Conservation (phyloP, 176 grass and related monocot genomes). For the Avena sativa region DNA sequence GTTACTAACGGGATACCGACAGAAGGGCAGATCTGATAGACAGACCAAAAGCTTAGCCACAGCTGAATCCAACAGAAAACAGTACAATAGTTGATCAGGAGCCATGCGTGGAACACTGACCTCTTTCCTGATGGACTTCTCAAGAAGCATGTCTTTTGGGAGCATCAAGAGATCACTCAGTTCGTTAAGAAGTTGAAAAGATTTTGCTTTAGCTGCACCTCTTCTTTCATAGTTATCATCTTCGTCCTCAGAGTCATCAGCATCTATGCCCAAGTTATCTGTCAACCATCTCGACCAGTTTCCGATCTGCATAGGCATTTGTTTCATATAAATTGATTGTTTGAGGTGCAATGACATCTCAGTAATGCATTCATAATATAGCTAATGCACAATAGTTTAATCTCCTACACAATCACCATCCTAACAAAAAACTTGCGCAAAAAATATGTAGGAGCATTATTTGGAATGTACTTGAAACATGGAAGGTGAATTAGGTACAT, state of each 20-base stretch:
- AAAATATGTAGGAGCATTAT: conserved; percentile 25
- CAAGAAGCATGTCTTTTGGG: conserved; percentile 96
- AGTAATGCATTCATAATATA: conserved; percentile 34
- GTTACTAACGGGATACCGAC: conserved; percentile 77
- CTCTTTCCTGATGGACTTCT: conserved; percentile 81
- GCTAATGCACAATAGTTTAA: conserved; percentile 27
- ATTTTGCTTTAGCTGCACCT: conserved; percentile 39
- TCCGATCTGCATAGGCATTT: conserved; percentile 72
- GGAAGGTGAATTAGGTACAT: conserved; percentile 46
- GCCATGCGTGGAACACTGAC: conserved; percentile 46
- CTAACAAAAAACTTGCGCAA: background rate
- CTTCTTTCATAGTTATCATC: conserved; percentile 43
- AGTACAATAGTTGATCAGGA: background rate
- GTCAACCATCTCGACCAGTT: conserved; percentile 97
- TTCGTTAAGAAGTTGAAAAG: conserved; percentile 82
- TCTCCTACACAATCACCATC: conserved; percentile 12
- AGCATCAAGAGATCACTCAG: conserved; percentile 97
- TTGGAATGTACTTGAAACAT: conserved; percentile 29
- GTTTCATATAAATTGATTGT: conserved; percentile 41
- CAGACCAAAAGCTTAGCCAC: conserved; percentile 44
- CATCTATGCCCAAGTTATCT: conserved; percentile 65
- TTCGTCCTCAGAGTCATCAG: conserved; percentile 53
- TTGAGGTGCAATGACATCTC: conserved; percentile 15
- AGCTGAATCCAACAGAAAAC: background rate
- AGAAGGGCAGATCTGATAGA: conserved; percentile 77